Evolutionary conservation across 2,329 filamentous ascomycete genomes (phyloP).

Genomic region (Ascochyta koolunga): DNA sequence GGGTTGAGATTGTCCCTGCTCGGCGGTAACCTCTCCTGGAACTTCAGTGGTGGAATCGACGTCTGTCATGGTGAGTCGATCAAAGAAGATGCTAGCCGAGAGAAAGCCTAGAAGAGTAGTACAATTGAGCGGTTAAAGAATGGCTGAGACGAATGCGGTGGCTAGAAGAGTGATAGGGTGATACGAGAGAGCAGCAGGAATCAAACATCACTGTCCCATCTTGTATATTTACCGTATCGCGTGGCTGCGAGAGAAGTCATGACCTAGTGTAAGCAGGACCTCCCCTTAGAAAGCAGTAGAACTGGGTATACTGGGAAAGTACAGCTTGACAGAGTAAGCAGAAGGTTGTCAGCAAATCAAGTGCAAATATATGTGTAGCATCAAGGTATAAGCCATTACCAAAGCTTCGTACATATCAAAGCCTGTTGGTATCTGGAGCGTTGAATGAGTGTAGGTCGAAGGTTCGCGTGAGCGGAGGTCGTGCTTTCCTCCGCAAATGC

Average conservation of each 20-base stretch:
- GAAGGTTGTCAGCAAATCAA: neutral
- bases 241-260: slow-evolving; percentile 14
- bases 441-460: neutral
- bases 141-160: neutral
- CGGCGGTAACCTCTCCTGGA: neutral
- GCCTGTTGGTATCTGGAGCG: neutral
- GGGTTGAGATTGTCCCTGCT: neutral
- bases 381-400: neutral
- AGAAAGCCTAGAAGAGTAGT: slow-evolving; percentile 1
- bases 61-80: slow-evolving; percentile 2
- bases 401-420: neutral
- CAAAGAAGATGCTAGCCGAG: neutral
- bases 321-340: neutral
- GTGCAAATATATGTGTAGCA: neutral
- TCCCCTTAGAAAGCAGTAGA: neutral
- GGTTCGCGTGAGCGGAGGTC: slow-evolving; percentile 4
- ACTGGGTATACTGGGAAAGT: neutral
- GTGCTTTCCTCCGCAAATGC: slow-evolving; percentile 10
- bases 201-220: neutral
- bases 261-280: neutral
- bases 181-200: neutral
- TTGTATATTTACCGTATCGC: slow-evolving; percentile 4
- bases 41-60: neutral
- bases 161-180: neutral
- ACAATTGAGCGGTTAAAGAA: slow-evolving; percentile 1